Percentiles rank a stretch among this genome's conserved stretches.
Conservation (phyloP, 345 rosid genomes). For the Rhizophora apiculata region DNA sequence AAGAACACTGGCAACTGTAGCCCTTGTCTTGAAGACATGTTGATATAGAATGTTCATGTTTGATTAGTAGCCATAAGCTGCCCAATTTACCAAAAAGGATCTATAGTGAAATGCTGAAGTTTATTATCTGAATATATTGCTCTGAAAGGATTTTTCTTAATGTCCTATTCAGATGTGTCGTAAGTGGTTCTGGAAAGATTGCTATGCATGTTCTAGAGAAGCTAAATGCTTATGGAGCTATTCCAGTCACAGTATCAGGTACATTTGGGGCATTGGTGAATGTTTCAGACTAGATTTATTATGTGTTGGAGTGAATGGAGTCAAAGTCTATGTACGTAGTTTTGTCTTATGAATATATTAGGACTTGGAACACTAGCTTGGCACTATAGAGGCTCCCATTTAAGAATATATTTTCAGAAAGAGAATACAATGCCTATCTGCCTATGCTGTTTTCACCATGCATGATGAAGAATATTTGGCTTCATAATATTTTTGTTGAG, state of each 20-base stretch:
- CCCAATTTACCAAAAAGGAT: not conserved
- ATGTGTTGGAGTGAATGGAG: no score
- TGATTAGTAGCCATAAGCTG: not conserved
- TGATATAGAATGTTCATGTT: not conserved
- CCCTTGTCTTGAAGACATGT: not conserved
- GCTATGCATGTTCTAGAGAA: conserved; percentile 98
- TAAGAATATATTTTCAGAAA: not conserved
- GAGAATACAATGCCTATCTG: not conserved
- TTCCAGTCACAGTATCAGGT: conserved; percentile 93
- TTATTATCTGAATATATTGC: conserved; percentile 8
- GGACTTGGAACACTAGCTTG: conserved; percentile 9
- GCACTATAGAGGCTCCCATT: not conserved
- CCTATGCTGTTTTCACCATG: not conserved
- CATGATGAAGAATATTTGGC: no score
- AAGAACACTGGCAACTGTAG: not conserved
- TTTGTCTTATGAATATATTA: no score
- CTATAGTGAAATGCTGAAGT: not conserved
- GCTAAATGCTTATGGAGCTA: conserved; percentile 92
- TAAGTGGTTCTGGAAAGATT: conserved; percentile 98
- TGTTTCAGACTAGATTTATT: not conserved
- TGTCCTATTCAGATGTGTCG: conserved; percentile 63
- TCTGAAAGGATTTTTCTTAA: conserved; percentile 10
- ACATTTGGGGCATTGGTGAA: conserved; percentile 12
- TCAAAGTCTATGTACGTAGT: no score
- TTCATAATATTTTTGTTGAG: no score